Conservation (phyloP, 345 rosid species). For the Corchorus olitorius region DNA sequence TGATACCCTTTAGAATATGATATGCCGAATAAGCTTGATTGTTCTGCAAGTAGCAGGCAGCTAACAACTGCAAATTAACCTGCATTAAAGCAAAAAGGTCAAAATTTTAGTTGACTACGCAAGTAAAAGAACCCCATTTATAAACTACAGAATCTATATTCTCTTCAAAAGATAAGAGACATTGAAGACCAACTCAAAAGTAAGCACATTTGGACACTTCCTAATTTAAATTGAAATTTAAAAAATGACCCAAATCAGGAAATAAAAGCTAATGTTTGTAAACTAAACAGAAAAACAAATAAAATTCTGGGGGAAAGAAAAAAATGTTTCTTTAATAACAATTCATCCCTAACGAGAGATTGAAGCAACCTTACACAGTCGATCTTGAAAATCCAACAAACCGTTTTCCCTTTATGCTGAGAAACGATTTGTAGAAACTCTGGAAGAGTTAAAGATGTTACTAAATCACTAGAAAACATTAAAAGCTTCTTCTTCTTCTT, state of each 20-base stretch:
- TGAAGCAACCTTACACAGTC: conserved; percentile 20
- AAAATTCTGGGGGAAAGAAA: neutral
- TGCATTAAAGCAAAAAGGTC: conserved; percentile 30
- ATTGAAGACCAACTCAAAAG: neutral
- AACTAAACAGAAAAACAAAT: conserved; percentile 13
- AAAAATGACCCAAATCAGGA: conserved; percentile 5
- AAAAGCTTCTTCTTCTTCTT: neutral
- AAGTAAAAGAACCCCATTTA: neutral
- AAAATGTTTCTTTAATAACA: neutral
- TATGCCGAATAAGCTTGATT: conserved; percentile 91
- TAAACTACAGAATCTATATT: conserved; percentile 1
- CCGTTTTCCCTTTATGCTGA: neutral
- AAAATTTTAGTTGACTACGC: neutral
- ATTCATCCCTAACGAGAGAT: conserved; percentile 3
- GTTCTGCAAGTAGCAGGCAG: conserved; percentile 85
- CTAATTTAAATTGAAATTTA: neutral
- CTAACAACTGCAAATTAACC: conserved; percentile 84
- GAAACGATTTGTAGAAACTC: conserved; percentile 10
- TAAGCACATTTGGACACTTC: conserved; percentile 6
- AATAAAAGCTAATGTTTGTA: conserved; percentile 1
- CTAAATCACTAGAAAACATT: neutral
- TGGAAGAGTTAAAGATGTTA: neutral
- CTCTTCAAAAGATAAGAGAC: neutral
- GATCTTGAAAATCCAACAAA: conserved; percentile 30
- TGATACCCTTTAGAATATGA: conserved; percentile 80